These are phyloP conservation scores for Plasmodium billcollinsi DNA, from an alignment of 169 alveolate genomes.

Conservation along the genomic window DNA sequence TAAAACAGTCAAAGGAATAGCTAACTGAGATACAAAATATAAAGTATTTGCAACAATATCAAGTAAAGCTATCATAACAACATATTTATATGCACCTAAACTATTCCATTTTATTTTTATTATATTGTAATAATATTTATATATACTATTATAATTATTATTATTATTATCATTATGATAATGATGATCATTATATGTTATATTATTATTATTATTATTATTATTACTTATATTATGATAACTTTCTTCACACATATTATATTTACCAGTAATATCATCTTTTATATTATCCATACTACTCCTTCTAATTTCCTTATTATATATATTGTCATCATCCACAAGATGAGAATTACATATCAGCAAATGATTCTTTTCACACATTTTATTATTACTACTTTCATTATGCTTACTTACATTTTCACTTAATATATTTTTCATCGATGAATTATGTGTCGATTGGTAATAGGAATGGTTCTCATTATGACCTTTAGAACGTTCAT, in stretches of 20 bases:
- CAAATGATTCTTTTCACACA: too few relatives aligned
- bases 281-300: too few relatives aligned
- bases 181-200: background rate
- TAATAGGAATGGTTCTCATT: too few relatives aligned
- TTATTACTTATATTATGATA: background rate
- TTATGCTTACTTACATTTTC: too few relatives aligned
- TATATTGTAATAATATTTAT: background rate
- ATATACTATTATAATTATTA: background rate
- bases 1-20: constrained; percentile 63
- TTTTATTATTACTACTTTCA: too few relatives aligned
- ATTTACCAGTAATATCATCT: background rate
- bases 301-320: background rate
- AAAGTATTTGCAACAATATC: constrained; percentile 56
- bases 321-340: background rate
- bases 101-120: constrained; percentile 19
- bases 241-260: background rate
- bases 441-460: too few relatives aligned
- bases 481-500: background rate
- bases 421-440: too few relatives aligned
- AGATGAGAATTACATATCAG: too few relatives aligned
- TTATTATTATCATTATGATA: background rate
- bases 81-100: constrained; percentile 63
- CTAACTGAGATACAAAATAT: constrained; percentile 71
- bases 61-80: constrained; percentile 30
- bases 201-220: background rate